Percentiles rank a stretch among this genome's conserved stretches.
These are phyloP conservation scores for Curvularia sp. DNA, from an alignment of 2,329 filamentous ascomycete species.

Conservation along the genomic window DNA sequence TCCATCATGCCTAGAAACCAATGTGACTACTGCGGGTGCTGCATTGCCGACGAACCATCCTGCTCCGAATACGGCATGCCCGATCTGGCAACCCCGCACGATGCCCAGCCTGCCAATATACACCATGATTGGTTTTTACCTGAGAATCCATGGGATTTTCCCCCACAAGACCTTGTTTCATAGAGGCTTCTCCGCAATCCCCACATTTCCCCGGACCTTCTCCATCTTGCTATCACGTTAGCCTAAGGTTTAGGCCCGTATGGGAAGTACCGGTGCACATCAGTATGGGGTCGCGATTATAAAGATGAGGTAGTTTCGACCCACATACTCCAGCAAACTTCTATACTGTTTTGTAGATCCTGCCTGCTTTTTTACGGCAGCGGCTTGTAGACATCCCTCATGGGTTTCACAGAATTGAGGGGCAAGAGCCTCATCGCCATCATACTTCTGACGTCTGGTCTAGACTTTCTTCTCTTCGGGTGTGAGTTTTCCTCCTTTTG, in stretches of 20 bases:
- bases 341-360: conserved; percentile 1
- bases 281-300: conserved; percentile 4
- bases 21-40: not conserved
- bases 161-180: conserved; percentile 3
- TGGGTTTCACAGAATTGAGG: conserved; percentile 21
- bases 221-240: not conserved
- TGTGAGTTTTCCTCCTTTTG: conserved; percentile 10
- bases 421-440: conserved; percentile 25
- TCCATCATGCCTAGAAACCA: not conserved
- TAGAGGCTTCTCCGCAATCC: conserved; percentile 11
- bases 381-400: conserved; percentile 3
- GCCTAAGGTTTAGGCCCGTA: conserved; percentile 8
- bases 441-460: conserved; percentile 24
- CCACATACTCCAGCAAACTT: not conserved
- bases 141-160: not conserved
- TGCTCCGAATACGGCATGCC: conserved; percentile 13
- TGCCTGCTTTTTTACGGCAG: not conserved
- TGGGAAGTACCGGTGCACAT: conserved; percentile 16
- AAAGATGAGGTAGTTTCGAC: conserved; percentile 5
- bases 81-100: conserved; percentile 16
- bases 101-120: conserved; percentile 15
- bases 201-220: conserved; percentile 22
- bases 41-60: conserved; percentile 9
- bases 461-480: conserved; percentile 27
- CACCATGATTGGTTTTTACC: not conserved